Evolutionary conservation across 208 protist species (phyloP).

Genomic region (Trypanosoma scelopori): DNA sequence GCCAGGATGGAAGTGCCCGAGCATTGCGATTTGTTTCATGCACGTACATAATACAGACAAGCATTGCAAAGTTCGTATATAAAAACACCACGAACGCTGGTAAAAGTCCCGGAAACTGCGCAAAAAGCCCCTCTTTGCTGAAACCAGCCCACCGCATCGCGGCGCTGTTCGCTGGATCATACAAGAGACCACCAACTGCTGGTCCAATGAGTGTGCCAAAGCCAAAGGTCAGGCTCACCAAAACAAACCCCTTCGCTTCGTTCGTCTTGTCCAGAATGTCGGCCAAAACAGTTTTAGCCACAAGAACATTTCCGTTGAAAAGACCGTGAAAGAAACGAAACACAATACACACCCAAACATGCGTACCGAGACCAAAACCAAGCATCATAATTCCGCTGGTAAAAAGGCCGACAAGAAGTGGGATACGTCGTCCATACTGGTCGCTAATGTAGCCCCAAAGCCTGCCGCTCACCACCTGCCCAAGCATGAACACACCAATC

Average conservation of each 20-base stretch:
- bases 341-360: slow-evolving; percentile 42
- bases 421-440: slow-evolving; percentile 51
- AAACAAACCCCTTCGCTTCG: slow-evolving; percentile 91
- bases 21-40: slow-evolving; percentile 61
- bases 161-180: slow-evolving; percentile 47
- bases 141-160: slow-evolving; percentile 34
- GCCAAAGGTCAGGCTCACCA: slow-evolving; percentile 90
- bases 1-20: slow-evolving; percentile 39
- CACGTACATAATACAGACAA: slow-evolving; percentile 53
- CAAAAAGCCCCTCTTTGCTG: slow-evolving; percentile 37
- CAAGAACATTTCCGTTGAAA: slow-evolving; percentile 78
- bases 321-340: slow-evolving; percentile 67
- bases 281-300: slow-evolving; percentile 78
- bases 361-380: slow-evolving; percentile 60
- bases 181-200: slow-evolving; percentile 56
- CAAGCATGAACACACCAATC: slow-evolving; percentile 55
- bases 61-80: slow-evolving; percentile 61
- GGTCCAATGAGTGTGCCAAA: slow-evolving; percentile 67
- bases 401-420: slow-evolving; percentile 54
- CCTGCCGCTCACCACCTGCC: slow-evolving; percentile 49
- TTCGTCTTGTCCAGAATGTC: slow-evolving; percentile 76
- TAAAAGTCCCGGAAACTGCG: slow-evolving; percentile 48
- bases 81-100: slow-evolving; percentile 42
- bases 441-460: slow-evolving; percentile 71
- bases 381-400: slow-evolving; percentile 62